A percentile compares a stretch with the other conserved stretches of the same genome.
These are phyloP conservation scores for Cryptococcus amylolentus DNA, from an alignment of 1,284 basidiomycete species.

Conservation along the genomic window DNA sequence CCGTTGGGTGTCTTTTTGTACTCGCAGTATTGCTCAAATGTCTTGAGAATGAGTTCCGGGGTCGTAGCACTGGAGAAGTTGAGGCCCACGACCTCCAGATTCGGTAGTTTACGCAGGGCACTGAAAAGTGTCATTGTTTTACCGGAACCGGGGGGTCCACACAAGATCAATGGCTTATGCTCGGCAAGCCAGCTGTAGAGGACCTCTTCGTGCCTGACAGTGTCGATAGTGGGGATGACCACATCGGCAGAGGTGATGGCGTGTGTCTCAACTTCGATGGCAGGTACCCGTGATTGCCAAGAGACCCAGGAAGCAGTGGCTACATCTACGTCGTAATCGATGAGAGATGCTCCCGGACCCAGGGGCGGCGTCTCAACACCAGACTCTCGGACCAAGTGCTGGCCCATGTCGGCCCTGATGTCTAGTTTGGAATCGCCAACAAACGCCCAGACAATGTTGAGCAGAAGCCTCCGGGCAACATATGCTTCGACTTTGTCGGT, in stretches of 20 bases:
- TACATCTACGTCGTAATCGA: constrained; percentile 94
- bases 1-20: constrained; percentile 98
- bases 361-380: constrained; percentile 84
- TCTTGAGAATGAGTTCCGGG: constrained; percentile 95
- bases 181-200: constrained; percentile 98
- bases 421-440: constrained; percentile 92
- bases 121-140: constrained; percentile 99
- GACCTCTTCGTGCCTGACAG: constrained; percentile 96
- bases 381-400: constrained; percentile 78
- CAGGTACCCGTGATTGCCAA: constrained; percentile 89
- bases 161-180: constrained; percentile 97
- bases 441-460: constrained; percentile 96
- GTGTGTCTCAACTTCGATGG: constrained; percentile 95
- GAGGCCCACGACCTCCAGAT: constrained; percentile 98
- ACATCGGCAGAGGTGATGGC: constrained; percentile 92
- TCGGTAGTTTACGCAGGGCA: constrained; percentile 91
- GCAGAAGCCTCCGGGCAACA: constrained; percentile 81
- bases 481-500: constrained; percentile 84
- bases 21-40: constrained; percentile 99
- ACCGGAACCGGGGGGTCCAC: constrained; percentile 96
- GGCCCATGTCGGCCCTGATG: constrained; percentile 82
- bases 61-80: constrained; percentile 99
- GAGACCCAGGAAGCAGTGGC: constrained; percentile 79
- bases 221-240: constrained; percentile 98
- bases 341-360: constrained; percentile 71